phyloP scores from a whole-genome alignment of 2,329 filamentous ascomycete species.

The Aureobasidium sp. region DNA sequence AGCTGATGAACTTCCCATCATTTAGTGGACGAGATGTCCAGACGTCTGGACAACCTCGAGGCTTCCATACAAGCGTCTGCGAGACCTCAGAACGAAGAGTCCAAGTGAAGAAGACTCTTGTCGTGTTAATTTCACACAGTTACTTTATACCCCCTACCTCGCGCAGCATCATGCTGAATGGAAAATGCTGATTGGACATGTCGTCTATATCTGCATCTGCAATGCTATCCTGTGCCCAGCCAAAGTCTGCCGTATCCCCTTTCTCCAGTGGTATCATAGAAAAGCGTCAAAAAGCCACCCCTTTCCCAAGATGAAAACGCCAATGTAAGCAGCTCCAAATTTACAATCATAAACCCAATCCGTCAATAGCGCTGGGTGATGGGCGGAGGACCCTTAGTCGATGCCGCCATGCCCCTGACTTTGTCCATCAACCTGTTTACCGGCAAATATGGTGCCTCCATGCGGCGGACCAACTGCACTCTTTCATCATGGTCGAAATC shows the following conservation, averaged over 20 bases:
- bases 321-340: background rate
- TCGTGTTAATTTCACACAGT: background rate
- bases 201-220: background rate
- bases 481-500: conserved; percentile 48
- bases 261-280: conserved; percentile 13
- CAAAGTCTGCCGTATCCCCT: background rate
- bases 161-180: background rate
- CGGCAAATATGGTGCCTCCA: conserved; percentile 43
- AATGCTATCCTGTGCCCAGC: background rate
- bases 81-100: conserved; percentile 12
- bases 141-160: background rate
- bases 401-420: conserved; percentile 37
- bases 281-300: background rate
- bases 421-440: conserved; percentile 40
- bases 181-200: background rate
- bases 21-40: conserved; percentile 89
- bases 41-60: conserved; percentile 76
- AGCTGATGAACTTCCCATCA: background rate
- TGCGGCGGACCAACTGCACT: conserved; percentile 49
- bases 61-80: conserved; percentile 53
- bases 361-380: conserved; percentile 17
- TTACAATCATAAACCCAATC: background rate
- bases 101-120: background rate
- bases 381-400: conserved; percentile 7
- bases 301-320: background rate